Evolutionary conservation across 2,329 filamentous ascomycete genomes (phyloP).

Genomic region (Helicocarpus griseus): DNA sequence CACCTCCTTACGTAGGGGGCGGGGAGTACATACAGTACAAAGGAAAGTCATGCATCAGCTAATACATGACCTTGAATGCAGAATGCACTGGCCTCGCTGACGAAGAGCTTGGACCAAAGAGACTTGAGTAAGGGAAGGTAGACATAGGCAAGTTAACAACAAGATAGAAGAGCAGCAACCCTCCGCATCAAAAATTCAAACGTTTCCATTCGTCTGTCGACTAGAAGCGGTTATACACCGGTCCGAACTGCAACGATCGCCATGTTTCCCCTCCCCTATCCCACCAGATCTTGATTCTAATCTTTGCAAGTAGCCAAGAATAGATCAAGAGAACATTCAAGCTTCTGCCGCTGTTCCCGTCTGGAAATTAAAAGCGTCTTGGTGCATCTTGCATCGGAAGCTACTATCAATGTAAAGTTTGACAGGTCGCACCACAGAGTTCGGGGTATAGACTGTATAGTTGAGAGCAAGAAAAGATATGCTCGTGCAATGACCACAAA

Average conservation of each 20-base stretch:
- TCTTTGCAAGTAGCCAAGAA: background rate
- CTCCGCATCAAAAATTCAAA: background rate
- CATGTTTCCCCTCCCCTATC: background rate
- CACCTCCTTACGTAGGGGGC: background rate
- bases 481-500: background rate
- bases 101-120: background rate
- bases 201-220: too few relatives aligned
- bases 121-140: background rate
- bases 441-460: background rate
- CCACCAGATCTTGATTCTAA: background rate
- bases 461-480: background rate
- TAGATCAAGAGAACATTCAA: background rate
- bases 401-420: background rate
- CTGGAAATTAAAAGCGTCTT: background rate
- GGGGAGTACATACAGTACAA: background rate
- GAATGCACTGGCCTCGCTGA: background rate
- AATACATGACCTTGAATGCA: background rate
- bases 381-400: background rate
- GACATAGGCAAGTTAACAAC: background rate
- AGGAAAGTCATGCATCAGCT: background rate
- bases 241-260: background rate
- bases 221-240: background rate
- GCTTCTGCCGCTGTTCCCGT: background rate
- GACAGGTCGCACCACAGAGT: slow-evolving; percentile 2
- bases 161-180: background rate